Evolutionary conservation across 257 asterid species (phyloP).

Genomic region (Penstemon barbatus): DNA sequence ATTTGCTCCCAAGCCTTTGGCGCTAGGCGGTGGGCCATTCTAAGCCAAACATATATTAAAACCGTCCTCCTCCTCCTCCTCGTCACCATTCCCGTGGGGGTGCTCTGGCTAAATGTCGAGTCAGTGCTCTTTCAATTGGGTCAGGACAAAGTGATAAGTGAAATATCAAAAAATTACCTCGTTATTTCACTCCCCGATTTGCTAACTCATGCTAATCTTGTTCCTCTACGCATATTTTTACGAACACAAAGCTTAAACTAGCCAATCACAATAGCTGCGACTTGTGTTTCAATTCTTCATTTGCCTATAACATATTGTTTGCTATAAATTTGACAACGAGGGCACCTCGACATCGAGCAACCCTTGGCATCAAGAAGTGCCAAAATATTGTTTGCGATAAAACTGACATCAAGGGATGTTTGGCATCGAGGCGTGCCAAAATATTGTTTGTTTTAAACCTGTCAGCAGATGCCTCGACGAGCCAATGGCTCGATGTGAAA

Average conservation of each 20-base stretch:
- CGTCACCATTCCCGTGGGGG: conserved; percentile 55
- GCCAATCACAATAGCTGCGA: conserved; percentile 57
- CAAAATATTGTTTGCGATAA: too few species aligned
- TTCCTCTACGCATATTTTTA: conserved; percentile 63
- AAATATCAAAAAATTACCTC: conserved; percentile 57
- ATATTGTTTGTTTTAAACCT: too few species aligned
- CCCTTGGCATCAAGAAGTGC: too few species aligned
- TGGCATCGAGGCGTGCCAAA: too few species aligned
- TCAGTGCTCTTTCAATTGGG: conserved; percentile 52
- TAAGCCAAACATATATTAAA: conserved; percentile 61
- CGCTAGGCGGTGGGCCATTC: conserved; percentile 57
- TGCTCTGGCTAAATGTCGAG: conserved; percentile 69
- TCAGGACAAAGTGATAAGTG: conserved; percentile 55
- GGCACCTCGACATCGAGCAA: too few species aligned
- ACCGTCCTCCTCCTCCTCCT: conserved; percentile 65
- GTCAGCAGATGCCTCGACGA: too few species aligned
- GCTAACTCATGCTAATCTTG: conserved; percentile 53
- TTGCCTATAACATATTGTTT: conserved; percentile 63
- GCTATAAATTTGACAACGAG: too few species aligned
- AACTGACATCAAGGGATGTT: too few species aligned
- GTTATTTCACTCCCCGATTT: conserved; percentile 62
- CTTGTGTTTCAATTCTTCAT: conserved; percentile 54
- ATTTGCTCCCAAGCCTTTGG: conserved; percentile 87
- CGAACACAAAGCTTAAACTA: conserved; percentile 67
- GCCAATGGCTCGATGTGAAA: too few species aligned